Evolutionary conservation across 2,329 filamentous ascomycete genomes (phyloP).

Genomic region (Beauveria varroae): DNA sequence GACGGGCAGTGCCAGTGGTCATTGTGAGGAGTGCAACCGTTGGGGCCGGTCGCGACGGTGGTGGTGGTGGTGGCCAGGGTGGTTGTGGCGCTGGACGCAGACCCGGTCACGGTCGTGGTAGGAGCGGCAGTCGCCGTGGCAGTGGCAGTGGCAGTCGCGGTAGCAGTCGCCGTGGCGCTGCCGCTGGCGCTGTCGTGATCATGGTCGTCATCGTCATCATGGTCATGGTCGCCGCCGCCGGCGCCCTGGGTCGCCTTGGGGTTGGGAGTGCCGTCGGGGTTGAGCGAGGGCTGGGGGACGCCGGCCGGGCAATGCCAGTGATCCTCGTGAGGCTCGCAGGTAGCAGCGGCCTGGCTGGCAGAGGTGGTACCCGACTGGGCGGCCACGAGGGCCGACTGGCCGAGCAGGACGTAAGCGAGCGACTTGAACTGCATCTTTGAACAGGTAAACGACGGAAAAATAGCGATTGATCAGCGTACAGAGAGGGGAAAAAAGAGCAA

Average conservation of each 20-base stretch:
- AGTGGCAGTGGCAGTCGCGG: too few relatives aligned
- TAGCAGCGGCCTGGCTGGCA: not conserved
- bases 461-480: not conserved
- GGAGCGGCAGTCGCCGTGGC: too few relatives aligned
- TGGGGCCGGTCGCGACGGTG: too few relatives aligned
- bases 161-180: too few relatives aligned
- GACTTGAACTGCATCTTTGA: constrained; percentile 9
- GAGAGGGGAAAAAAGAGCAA: not conserved
- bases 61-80: too few relatives aligned
- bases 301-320: constrained; percentile 4
- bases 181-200: too few relatives aligned
- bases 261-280: constrained; percentile 6
- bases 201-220: too few relatives aligned
- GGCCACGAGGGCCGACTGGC: constrained; percentile 6
- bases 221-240: not conserved
- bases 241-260: not conserved
- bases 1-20: constrained; percentile 7
- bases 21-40: constrained; percentile 6
- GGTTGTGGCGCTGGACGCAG: too few relatives aligned
- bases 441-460: not conserved
- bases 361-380: not conserved
- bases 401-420: constrained; percentile 2
- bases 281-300: constrained; percentile 3
- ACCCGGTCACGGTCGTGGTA: too few relatives aligned
- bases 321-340: constrained; percentile 10